A percentile compares a stretch with the other conserved stretches of the same genome.
These are phyloP conservation scores for Rhizoctonia solani DNA, from an alignment of 1,284 basidiomycete genomes.

Conservation along the genomic window DNA sequence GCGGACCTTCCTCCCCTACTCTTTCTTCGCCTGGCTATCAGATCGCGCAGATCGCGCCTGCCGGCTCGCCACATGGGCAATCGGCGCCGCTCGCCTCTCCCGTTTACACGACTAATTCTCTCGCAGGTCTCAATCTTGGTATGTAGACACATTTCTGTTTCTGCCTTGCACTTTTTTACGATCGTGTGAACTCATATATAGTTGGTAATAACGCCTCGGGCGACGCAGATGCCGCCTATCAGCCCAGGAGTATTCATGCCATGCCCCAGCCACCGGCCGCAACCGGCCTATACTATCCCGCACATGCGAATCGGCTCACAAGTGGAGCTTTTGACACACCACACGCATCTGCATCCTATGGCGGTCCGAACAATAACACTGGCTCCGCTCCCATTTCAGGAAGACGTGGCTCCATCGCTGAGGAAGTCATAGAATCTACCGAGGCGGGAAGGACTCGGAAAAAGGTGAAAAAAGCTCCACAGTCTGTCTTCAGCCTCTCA, in stretches of 20 bases:
- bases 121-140: constrained; percentile 1
- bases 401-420: constrained; percentile 27
- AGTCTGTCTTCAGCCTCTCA: too few relatives aligned
- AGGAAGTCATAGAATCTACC: constrained; percentile 3
- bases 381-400: background rate
- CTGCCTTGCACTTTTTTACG: background rate
- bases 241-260: constrained; percentile 32
- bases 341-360: constrained; percentile 1
- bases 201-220: background rate
- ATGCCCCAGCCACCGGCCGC: constrained; percentile 31
- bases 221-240: constrained; percentile 28
- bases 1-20: constrained; percentile 15
- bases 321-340: background rate
- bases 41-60: constrained; percentile 25
- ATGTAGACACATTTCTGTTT: background rate
- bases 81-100: constrained; percentile 9
- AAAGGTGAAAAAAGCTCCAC: constrained; percentile 33
- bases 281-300: constrained; percentile 19
- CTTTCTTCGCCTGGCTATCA: constrained; percentile 36
- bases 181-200: background rate
- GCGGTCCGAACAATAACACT: background rate
- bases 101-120: background rate
- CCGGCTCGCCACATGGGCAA: constrained; percentile 15
- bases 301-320: constrained; percentile 13
- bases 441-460: constrained; percentile 34